These are phyloP conservation scores for Podaxis sp. DNA, from an alignment of 768 basidiomycete genomes.

Conservation along the genomic window DNA sequence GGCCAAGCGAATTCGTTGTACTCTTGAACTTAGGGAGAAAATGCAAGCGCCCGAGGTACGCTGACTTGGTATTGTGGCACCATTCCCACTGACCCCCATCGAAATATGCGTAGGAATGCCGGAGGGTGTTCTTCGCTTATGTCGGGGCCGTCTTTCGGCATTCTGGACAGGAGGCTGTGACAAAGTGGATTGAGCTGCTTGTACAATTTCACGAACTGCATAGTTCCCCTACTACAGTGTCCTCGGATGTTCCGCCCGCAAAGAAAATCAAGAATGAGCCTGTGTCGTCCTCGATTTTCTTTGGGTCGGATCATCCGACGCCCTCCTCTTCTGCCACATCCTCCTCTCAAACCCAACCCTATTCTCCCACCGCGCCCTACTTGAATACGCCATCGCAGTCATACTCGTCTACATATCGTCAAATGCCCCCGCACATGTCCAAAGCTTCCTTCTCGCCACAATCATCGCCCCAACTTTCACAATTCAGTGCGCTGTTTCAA, in stretches of 20 bases:
- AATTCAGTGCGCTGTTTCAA: conserved; percentile 1
- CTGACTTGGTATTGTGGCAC: conserved; percentile 15
- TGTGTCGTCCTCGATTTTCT: conserved; percentile 24
- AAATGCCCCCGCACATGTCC: conserved; percentile 8
- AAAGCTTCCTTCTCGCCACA: not conserved
- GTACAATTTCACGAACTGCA: conserved; percentile 19
- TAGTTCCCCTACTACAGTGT: conserved; percentile 14
- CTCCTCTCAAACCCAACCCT: conserved; percentile 22
- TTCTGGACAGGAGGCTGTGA: conserved; percentile 45
- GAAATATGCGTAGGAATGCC: conserved; percentile 42
- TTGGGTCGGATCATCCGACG: conserved; percentile 24
- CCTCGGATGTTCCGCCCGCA: conserved; percentile 26
- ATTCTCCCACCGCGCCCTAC: conserved; percentile 16
- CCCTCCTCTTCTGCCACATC: not conserved
- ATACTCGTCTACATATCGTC: conserved; percentile 5
- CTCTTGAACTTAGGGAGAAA: conserved; percentile 25
- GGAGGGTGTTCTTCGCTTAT: conserved; percentile 59
- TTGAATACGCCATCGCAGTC: conserved; percentile 1
- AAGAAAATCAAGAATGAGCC: conserved; percentile 41
- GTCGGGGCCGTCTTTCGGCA: conserved; percentile 59
- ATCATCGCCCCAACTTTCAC: not conserved
- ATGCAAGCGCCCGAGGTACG: conserved; percentile 39
- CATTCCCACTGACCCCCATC: conserved; percentile 10
- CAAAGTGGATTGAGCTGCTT: conserved; percentile 53
- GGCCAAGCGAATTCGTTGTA: conserved; percentile 44